These are phyloP conservation scores for Nothophytophthora sp. DNA, from an alignment of 352 stramenopile species.

Conservation along the genomic window DNA sequence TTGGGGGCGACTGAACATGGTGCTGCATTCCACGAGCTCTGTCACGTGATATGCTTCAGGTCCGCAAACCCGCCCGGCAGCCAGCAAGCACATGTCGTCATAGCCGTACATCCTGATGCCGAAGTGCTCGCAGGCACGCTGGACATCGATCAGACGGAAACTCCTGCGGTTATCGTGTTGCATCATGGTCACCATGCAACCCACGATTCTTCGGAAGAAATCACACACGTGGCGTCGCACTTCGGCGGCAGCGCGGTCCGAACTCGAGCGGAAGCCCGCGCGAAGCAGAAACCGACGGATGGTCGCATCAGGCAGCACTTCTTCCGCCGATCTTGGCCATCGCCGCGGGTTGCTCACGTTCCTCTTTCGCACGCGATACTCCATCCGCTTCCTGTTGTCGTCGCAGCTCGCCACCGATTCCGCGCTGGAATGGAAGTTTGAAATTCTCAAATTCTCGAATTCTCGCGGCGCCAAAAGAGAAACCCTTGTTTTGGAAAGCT, in stretches of 20 bases:
- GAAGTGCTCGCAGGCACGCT: conserved; percentile 60
- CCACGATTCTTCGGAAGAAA: conserved; percentile 60
- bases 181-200: conserved; percentile 51
- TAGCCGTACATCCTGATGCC: conserved; percentile 81
- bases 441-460: conserved; percentile 25
- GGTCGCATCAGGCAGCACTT: conserved; percentile 42
- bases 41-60: conserved; percentile 61
- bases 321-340: conserved; percentile 21
- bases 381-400: conserved; percentile 25
- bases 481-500: conserved; percentile 2
- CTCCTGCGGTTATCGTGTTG: conserved; percentile 40
- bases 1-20: conserved; percentile 24
- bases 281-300: conserved; percentile 75
- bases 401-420: conserved; percentile 20
- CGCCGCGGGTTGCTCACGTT: conserved; percentile 19
- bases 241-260: conserved; percentile 27
- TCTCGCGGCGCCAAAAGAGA: conserved; percentile 3
- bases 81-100: conserved; percentile 69
- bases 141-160: conserved; percentile 65
- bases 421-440: conserved; percentile 19
- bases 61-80: conserved; percentile 14
- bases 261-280: conserved; percentile 63
- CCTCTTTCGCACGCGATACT: conserved; percentile 62
- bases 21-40: conserved; percentile 66
- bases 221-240: conserved; percentile 49